Evolutionary conservation across 2,329 filamentous ascomycete genomes (phyloP), one percentile per base, ranked within the genome.

Genomic region (Cladosporium sphaerospermum): DNA sequence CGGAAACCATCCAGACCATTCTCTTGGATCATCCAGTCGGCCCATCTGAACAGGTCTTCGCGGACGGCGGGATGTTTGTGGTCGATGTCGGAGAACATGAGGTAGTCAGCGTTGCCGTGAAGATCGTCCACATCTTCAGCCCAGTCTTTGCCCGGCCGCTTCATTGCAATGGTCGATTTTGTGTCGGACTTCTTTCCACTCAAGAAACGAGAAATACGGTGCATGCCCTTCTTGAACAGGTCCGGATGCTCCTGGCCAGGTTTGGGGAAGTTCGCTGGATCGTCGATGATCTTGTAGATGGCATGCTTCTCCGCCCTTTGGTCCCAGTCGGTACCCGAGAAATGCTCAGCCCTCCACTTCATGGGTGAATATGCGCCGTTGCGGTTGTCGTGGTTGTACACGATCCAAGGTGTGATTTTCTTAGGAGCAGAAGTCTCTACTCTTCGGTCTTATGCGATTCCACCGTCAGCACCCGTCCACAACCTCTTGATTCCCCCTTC

Each of bases 41-140:
- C 82, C 86, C 85, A 89, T 47, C 76, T 74, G 51, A 84, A 72
- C 3, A 88, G 77, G 58, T 89, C 86, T 3, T 76, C 67, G 33
- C 76, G 73, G 9, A 88, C 85, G 59, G 86, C 84, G 0, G 75
- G 74, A 54, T 86, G 77, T 2, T 71, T 68, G 64, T 85, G 85
- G 66, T 88, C 84, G 37, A 89, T 67, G 65, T 89, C 82, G 5
- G 82, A 81, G 60, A 86, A 88, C 82, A 89, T 87, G 13, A 88
- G 75, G 62, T 83, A 88, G 65, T 84, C 81, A 40, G 69, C 71
- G 62, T 89, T 89, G 7, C 85, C 85, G 57, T 82, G 78, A 65
- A 86, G 75, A 16, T 78, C 75, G 28, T 82, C 81, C 3, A 85
- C 83, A 11, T 77, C 77, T 0, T 76, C 62, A 2, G 81, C 80